Evolutionary conservation across 2,329 filamentous ascomycete species (phyloP).

Genomic region (Verticillium albo-atrum): DNA sequence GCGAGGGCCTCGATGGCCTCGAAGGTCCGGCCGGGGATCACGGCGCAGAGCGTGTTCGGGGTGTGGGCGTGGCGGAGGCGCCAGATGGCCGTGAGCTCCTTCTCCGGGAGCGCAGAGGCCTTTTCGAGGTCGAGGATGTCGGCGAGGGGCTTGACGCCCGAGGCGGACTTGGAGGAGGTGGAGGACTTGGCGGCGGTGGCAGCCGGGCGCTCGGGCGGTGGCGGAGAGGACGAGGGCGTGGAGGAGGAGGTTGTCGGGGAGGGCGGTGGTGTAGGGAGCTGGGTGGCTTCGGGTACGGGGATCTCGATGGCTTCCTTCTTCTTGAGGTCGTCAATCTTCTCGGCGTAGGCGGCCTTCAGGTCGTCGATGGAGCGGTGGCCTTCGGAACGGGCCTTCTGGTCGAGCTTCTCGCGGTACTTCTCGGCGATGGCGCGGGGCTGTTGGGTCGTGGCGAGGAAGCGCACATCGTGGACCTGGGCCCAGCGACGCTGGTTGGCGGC

Average conservation of each 20-base stretch:
- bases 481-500: conserved; percentile 66
- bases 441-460: conserved; percentile 79
- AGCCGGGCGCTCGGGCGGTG: conserved; percentile 14
- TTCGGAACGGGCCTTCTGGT: conserved; percentile 71
- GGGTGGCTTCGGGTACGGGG: conserved; percentile 16
- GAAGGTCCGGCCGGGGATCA: conserved; percentile 72
- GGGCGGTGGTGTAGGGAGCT: conserved; percentile 23
- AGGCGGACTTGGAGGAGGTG: conserved; percentile 20
- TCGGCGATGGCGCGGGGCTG: conserved; percentile 66
- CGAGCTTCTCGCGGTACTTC: conserved; percentile 83
- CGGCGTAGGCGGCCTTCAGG: conserved; percentile 77
- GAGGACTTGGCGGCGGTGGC: conserved; percentile 9
- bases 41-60: conserved; percentile 74
- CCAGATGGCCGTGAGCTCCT: conserved; percentile 88
- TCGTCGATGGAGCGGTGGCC: conserved; percentile 67
- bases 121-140: conserved; percentile 74
- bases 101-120: conserved; percentile 63
- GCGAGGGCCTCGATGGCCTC: conserved; percentile 66
- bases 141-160: conserved; percentile 40
- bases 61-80: conserved; percentile 76
- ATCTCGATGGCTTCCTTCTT: conserved; percentile 39
- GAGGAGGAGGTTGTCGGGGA: conserved; percentile 9
- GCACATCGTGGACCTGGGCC: conserved; percentile 89
- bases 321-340: conserved; percentile 71
- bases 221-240: conserved; percentile 6